Evolutionary conservation across 1,284 basidiomycete genomes (phyloP).

Genomic region (Cutaneotrichosporon cavernicola): DNA sequence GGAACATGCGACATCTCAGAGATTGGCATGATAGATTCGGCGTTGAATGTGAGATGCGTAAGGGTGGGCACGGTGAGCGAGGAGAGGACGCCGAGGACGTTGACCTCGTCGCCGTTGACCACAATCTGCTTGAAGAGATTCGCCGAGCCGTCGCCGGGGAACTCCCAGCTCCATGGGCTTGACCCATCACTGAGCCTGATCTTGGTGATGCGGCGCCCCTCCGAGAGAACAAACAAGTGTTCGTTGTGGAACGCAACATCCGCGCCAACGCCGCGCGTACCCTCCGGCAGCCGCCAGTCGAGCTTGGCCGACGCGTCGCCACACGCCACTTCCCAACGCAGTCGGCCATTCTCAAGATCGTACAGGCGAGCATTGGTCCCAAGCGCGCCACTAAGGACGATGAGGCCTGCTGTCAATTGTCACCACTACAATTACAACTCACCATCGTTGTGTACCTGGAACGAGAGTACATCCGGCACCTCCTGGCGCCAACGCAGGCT

Average conservation of each 20-base stretch:
- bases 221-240: constrained; percentile 39
- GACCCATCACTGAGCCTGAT: constrained; percentile 34
- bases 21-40: constrained; percentile 61
- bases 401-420: constrained; percentile 58
- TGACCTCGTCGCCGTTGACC: constrained; percentile 60
- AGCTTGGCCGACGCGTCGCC: constrained; percentile 47
- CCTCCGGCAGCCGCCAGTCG: constrained; percentile 6
- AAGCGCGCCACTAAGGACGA: constrained; percentile 71
- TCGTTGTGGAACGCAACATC: constrained; percentile 52
- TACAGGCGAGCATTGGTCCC: constrained; percentile 71
- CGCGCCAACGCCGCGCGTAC: constrained; percentile 54
- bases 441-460: constrained; percentile 65
- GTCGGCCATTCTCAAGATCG: constrained; percentile 64
- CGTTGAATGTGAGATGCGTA: constrained; percentile 65
- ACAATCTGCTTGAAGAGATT: constrained; percentile 65
- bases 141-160: constrained; percentile 54
- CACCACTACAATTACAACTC: constrained; percentile 21
- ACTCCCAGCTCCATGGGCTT: constrained; percentile 43
- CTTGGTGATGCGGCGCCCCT: constrained; percentile 40
- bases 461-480: constrained; percentile 71
- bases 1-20: constrained; percentile 59
- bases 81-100: constrained; percentile 67
- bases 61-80: constrained; percentile 65
- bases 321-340: constrained; percentile 65
- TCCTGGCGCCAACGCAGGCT: constrained; percentile 75